These are phyloP conservation scores for Verticillium isaacii DNA, from an alignment of 2,329 filamentous ascomycete species.

Conservation along the genomic window DNA sequence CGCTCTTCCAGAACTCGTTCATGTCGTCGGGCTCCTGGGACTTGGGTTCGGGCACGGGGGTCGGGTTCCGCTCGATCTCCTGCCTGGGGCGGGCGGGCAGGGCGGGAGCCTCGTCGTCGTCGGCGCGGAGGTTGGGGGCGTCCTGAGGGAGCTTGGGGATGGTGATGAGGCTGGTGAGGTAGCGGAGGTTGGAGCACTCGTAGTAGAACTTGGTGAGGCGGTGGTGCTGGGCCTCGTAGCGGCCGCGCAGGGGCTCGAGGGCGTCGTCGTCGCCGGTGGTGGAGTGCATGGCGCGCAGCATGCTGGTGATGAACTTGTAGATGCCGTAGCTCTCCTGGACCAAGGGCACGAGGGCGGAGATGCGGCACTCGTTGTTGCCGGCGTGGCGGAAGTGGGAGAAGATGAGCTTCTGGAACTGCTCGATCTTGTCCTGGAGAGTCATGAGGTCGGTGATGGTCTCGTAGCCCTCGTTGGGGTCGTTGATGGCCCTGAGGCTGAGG, in stretches of 20 bases:
- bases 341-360: conserved; percentile 85
- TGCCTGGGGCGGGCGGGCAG: conserved; percentile 76
- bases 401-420: conserved; percentile 96
- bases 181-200: conserved; percentile 95
- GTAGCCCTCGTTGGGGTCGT: conserved; percentile 95
- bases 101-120: conserved; percentile 79
- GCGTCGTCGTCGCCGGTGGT: conserved; percentile 93
- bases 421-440: conserved; percentile 95
- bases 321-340: conserved; percentile 99
- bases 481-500: conserved; percentile 94
- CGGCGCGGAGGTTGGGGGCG: conserved; percentile 79
- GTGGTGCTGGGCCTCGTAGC: conserved; percentile 96
- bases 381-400: conserved; percentile 93
- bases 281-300: conserved; percentile 96
- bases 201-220: conserved; percentile 97
- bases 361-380: conserved; percentile 93
- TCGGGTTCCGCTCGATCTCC: conserved; percentile 64
- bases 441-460: conserved; percentile 97
- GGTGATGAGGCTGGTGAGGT: conserved; percentile 92
- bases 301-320: conserved; percentile 99
- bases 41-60: conserved; percentile 59
- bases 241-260: conserved; percentile 76
- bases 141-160: conserved; percentile 95
- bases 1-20: conserved; percentile 95
- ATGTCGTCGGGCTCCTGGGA: conserved; percentile 88